Evolutionary conservation across 768 basidiomycete genomes (phyloP).

Genomic region (Gyrodon lividus): DNA sequence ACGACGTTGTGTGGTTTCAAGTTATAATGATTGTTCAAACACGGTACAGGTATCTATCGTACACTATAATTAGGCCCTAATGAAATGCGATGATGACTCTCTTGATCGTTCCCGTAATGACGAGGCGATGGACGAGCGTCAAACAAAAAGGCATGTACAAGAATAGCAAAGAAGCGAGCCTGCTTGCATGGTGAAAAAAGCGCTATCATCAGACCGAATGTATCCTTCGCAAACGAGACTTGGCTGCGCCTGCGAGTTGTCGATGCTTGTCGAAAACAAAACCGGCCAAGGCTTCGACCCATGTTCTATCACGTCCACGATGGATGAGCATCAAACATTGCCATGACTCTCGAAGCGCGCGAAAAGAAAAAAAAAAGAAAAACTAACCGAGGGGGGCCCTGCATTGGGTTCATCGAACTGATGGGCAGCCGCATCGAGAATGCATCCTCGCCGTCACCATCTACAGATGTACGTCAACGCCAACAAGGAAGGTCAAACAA

Average conservation of each 20-base stretch:
- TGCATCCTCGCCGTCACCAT: constrained; percentile 28
- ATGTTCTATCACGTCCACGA: constrained; percentile 8
- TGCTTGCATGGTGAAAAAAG: no score
- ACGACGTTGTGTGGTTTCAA: constrained; percentile 64
- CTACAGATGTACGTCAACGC: constrained; percentile 9
- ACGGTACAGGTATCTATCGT: not conserved
- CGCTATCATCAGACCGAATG: constrained; percentile 8
- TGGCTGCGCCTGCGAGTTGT: constrained; percentile 7
- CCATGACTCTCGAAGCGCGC: not conserved
- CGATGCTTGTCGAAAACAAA: constrained; percentile 12
- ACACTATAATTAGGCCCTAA: not conserved
- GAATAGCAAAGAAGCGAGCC: no score
- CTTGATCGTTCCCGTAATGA: no score
- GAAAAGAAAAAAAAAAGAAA: not conserved
- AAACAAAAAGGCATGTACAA: no score
- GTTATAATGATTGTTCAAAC: constrained; percentile 27
- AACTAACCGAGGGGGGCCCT: constrained; percentile 16
- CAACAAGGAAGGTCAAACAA: not conserved
- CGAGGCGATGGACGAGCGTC: no score
- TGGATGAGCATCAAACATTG: no score
- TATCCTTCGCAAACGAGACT: constrained; percentile 13
- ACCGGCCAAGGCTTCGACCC: constrained; percentile 13
- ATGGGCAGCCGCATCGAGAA: constrained; percentile 21
- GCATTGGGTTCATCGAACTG: not conserved
- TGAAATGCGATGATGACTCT: not conserved